Conservation (phyloP, 2,329 filamentous ascomycete genomes). For the Stagonosporopsis cucurbitacearum region DNA sequence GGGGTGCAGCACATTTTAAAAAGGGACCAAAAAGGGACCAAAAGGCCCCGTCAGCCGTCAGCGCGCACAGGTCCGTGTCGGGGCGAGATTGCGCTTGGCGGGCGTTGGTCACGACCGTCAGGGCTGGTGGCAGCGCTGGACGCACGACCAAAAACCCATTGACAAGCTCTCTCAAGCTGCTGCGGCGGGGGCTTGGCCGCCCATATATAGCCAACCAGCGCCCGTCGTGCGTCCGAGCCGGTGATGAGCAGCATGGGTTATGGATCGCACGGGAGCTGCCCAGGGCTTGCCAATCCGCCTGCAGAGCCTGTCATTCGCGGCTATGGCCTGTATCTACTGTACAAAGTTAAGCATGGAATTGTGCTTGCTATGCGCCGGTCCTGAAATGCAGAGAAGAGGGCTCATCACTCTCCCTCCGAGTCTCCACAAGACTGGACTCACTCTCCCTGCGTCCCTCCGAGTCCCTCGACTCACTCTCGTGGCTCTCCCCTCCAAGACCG, state of each 20-base stretch:
- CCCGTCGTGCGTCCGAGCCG: neutral
- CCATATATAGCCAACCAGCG: conserved; percentile 18
- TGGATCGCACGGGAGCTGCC: conserved; percentile 7
- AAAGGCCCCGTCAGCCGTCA: conserved; percentile 27
- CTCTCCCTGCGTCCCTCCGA: too few relatives aligned
- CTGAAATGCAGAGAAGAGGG: too few relatives aligned
- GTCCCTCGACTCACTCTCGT: too few relatives aligned
- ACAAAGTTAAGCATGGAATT: too few relatives aligned
- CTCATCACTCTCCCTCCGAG: too few relatives aligned
- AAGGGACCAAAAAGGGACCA: neutral
- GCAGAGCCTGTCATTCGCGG: neutral
- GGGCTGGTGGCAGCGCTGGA: conserved; percentile 23
- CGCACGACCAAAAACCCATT: conserved; percentile 18
- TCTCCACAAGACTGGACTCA: too few relatives aligned
- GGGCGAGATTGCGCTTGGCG: conserved; percentile 38
- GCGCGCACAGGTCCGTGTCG: conserved; percentile 20
- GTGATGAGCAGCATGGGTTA: conserved; percentile 14
- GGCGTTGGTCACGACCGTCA: too few relatives aligned
- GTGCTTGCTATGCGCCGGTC: neutral
- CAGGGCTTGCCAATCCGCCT: conserved; percentile 7
- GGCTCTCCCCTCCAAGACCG: too few relatives aligned
- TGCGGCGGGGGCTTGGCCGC: conserved; percentile 15
- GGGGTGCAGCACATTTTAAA: conserved; percentile 37
- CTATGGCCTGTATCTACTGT: too few relatives aligned
- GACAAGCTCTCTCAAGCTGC: conserved; percentile 21